Evolutionary conservation across 306 rosid genomes (phyloP).

Genomic region (Ormosia semicastrata): DNA sequence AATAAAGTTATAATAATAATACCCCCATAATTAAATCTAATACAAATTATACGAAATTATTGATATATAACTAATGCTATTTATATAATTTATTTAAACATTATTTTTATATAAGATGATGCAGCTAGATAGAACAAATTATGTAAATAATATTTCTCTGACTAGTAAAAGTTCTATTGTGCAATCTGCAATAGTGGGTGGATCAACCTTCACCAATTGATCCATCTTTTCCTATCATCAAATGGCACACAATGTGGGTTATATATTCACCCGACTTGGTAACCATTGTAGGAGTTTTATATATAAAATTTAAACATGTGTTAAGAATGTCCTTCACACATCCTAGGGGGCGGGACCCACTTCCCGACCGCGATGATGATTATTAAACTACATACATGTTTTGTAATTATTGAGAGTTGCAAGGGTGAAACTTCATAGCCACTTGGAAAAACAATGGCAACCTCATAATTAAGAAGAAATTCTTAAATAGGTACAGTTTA

Average conservation of each 20-base stretch:
- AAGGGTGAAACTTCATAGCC: constrained; percentile 31
- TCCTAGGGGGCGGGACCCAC: constrained; percentile 40
- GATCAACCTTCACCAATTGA: constrained; percentile 5
- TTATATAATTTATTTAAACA: too few relatives aligned
- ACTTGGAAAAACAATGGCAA: too few relatives aligned
- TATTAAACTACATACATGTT: constrained; percentile 13
- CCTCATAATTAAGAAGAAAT: too few relatives aligned
- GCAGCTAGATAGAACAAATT: not conserved
- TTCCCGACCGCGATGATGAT: constrained; percentile 47
- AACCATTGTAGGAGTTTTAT: not conserved
- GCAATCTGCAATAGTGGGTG: not conserved
- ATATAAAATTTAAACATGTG: constrained; percentile 36
- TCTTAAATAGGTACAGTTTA: too few relatives aligned
- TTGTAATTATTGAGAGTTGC: constrained; percentile 27
- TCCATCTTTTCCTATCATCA: not conserved
- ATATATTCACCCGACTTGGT: not conserved
- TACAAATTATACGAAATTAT: too few relatives aligned
- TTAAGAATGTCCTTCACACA: constrained; percentile 51
- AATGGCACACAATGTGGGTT: not conserved
- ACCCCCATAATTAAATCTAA: too few relatives aligned
- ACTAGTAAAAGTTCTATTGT: not conserved
- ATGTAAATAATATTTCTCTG: not conserved
- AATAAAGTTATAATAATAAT: too few relatives aligned
- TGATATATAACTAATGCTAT: too few relatives aligned
- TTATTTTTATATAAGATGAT: not conserved